phyloP scores from a whole-genome alignment of 2,329 filamentous ascomycete genomes.

The Didymella keratinophila region DNA sequence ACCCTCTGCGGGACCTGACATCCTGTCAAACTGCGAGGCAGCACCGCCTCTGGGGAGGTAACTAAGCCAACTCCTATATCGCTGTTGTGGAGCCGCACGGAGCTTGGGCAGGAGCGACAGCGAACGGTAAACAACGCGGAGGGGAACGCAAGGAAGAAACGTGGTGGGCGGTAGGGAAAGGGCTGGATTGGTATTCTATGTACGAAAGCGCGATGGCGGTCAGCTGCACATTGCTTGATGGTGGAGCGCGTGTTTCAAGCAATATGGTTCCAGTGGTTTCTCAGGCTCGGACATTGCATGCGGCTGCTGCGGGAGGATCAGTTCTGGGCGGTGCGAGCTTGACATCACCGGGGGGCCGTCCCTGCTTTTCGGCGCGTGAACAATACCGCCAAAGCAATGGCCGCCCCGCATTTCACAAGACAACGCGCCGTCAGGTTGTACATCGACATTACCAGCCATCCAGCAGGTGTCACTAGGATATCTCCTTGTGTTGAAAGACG shows the following conservation, averaged over 20 bases:
- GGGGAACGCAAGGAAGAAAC: slow-evolving; percentile 21
- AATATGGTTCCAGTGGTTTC: slow-evolving; percentile 10
- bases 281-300: slow-evolving; percentile 17
- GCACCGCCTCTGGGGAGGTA: slow-evolving; percentile 24
- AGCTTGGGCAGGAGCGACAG: slow-evolving; percentile 8
- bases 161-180: slow-evolving; percentile 23
- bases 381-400: slow-evolving; percentile 3
- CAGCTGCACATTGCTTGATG: slow-evolving; percentile 17
- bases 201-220: slow-evolving; percentile 20
- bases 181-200: slow-evolving; percentile 9
- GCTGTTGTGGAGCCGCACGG: slow-evolving; percentile 9
- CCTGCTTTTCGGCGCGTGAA: slow-evolving; percentile 2
- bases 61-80: slow-evolving; percentile 33
- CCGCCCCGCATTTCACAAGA: background rate
- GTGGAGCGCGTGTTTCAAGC: slow-evolving; percentile 22
- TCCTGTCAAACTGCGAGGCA: slow-evolving; percentile 37
- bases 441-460: background rate
- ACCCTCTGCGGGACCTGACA: slow-evolving; percentile 54
- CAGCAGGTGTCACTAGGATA: too few relatives aligned
- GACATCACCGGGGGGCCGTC: slow-evolving; percentile 17
- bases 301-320: slow-evolving; percentile 19
- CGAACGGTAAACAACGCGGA: slow-evolving; percentile 15
- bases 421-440: background rate
- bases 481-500: background rate
- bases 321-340: slow-evolving; percentile 10